These are phyloP conservation scores for Meyerozyma elateridarum DNA, from an alignment of 1,139 yeast species.

Conservation along the genomic window DNA sequence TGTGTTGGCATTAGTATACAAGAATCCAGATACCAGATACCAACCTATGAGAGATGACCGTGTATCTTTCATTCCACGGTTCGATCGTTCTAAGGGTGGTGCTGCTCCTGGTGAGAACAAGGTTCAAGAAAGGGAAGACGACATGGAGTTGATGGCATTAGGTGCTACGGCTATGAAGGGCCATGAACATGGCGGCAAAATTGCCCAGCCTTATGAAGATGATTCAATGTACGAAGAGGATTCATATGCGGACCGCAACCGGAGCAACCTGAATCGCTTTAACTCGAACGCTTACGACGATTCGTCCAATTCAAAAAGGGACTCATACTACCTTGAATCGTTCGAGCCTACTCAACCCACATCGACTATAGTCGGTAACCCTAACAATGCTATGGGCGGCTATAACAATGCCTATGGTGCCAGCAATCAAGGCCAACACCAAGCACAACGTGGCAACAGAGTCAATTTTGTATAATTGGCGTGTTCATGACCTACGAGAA, in stretches of 20 bases:
- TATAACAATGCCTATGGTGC: constrained; percentile 17
- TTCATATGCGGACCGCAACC: constrained; percentile 9
- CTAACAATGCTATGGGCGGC: constrained; percentile 29
- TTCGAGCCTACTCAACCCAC: constrained; percentile 42
- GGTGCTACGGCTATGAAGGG: constrained; percentile 88
- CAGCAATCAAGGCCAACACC: background rate
- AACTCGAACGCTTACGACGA: constrained; percentile 9
- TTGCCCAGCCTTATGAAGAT: constrained; percentile 23
- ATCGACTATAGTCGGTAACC: constrained; percentile 43
- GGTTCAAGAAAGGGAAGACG: constrained; percentile 40
- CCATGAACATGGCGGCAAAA: constrained; percentile 45
- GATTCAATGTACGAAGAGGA: constrained; percentile 35
- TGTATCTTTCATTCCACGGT: constrained; percentile 73
- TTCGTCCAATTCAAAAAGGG: constrained; percentile 21
- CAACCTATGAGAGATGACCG: constrained; percentile 97
- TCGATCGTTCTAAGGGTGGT: constrained; percentile 47
- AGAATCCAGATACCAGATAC: constrained; percentile 92
- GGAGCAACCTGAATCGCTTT: constrained; percentile 8
- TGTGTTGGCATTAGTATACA: constrained; percentile 73
- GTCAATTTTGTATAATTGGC: constrained; percentile 2
- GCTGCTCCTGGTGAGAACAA: constrained; percentile 21
- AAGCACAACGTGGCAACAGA: background rate
- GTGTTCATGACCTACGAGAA: too few relatives aligned
- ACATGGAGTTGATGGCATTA: constrained; percentile 78
- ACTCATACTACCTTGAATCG: constrained; percentile 27